Base-by-base conservation (phyloP, 2,329 filamentous ascomycete genomes). In the Ophiobolus disseminans region DNA sequence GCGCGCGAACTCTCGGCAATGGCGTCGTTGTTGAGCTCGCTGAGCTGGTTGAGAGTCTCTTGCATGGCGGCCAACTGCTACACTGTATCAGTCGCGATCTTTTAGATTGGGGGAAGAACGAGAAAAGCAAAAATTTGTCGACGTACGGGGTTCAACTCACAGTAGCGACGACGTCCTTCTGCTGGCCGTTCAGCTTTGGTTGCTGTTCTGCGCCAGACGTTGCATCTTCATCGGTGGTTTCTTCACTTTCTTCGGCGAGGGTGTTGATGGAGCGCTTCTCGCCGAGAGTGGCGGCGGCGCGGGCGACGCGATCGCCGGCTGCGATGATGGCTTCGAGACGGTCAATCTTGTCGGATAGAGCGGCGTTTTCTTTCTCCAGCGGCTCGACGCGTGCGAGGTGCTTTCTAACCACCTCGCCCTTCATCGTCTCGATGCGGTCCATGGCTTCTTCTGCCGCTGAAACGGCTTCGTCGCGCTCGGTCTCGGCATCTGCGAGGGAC, bases 11-110 rank as follows among this genome's bases (percentile, higher is more conserved):
- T 70, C 43, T 73, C 70, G 2, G 53, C 55, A 40, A 73, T 67
- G 1, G 60, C 63, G 6, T 70, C 69, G 20, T 72, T 64, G 39
- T 73, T 73, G 5, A 73, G 56, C 19, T 71, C 68, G 21, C 50
- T 61, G 5, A 73, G 65, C 46, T 73, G 70, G 5, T 58, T 62
- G 3, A 73, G 45, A 4, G 70, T 68, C 50, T 68, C 63, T 49
- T 71, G 66, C 70, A 73, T 73, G 36, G 66, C 67, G 45, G 70
- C 70, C 53, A 73, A 66, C 70, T 73, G 70, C 68, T 72, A 63
- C 60, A 52, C 54, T 53, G 53, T 50, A 63, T 73, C 59, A 72
- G 70, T 3, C 11, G 4, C 28, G 5, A 4, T 14, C 5, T 14
- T 32, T 28, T 19, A 13, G 16, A n/a, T 6, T 21, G 40, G 16